Evolutionary conservation across 1,139 yeast genomes (phyloP).

Genomic region (Sugiyamaella xylanicola): DNA sequence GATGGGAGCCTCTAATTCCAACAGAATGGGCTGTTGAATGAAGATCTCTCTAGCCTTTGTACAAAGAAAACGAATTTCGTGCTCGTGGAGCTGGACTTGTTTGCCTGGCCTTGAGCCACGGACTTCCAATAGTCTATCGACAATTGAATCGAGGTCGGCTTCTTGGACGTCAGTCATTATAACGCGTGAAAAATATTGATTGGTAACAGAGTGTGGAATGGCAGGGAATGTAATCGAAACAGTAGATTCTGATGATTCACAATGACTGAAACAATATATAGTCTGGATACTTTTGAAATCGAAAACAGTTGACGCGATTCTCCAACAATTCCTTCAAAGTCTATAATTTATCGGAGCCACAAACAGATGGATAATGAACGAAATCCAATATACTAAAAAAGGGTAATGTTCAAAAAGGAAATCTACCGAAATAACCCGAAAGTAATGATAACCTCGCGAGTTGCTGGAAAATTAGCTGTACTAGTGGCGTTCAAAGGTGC

Average conservation of each 20-base stretch:
- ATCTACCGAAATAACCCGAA: neutral
- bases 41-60: conserved; percentile 97
- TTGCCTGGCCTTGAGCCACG: conserved; percentile 98
- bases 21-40: conserved; percentile 92
- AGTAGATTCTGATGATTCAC: too few species aligned
- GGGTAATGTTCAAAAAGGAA: too few species aligned
- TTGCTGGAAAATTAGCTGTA: neutral
- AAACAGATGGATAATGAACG: neutral
- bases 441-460: neutral
- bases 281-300: too few species aligned
- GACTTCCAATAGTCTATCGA: conserved; percentile 94
- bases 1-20: conserved; percentile 96
- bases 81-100: conserved; percentile 91
- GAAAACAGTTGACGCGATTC: too few species aligned
- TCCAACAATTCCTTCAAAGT: too few species aligned
- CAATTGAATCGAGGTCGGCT: conserved; percentile 95
- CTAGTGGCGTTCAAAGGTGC: too few species aligned
- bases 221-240: neutral
- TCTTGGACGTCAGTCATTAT: conserved; percentile 67
- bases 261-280: too few species aligned
- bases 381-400: neutral
- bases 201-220: neutral
- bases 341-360: neutral
- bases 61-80: conserved; percentile 92
- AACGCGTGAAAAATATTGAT: neutral